phyloP scores from a whole-genome alignment of 495 filamentous ascomycete species.

The Penicillium simplicissimum region DNA sequence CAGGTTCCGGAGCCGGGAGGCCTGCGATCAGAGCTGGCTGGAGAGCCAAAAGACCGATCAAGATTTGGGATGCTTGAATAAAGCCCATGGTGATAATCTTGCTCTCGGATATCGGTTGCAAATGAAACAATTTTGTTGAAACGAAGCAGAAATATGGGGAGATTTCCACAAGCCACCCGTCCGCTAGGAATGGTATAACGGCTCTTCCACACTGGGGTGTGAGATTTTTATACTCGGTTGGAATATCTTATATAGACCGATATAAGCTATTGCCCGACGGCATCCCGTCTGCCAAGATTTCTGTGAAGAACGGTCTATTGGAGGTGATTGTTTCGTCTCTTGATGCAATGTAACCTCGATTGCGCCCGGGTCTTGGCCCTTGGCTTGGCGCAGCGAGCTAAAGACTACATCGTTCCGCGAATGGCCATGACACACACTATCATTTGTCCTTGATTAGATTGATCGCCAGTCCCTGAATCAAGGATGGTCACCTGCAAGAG shows the following conservation, averaged over 20 bases:
- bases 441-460: slow-evolving; percentile 1
- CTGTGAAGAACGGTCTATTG: background rate
- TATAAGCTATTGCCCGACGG: background rate
- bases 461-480: slow-evolving; percentile 3
- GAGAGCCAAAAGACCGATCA: slow-evolving; percentile 18
- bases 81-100: background rate
- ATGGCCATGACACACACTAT: background rate
- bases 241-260: background rate
- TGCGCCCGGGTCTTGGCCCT: slow-evolving; percentile 16
- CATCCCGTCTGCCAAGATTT: background rate
- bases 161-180: background rate
- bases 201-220: background rate
- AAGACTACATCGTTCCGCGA: background rate
- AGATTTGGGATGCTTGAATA: background rate
- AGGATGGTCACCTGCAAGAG: background rate
- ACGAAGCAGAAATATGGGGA: background rate
- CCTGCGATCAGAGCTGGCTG: slow-evolving; percentile 11
- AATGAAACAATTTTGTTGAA: background rate
- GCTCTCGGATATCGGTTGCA: background rate
- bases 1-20: slow-evolving; percentile 22
- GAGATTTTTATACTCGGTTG: background rate
- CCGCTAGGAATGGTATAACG: background rate
- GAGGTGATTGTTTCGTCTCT: background rate
- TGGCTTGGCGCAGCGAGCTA: slow-evolving; percentile 21
- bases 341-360: slow-evolving; percentile 18